These are phyloP conservation scores for Ramaria sp. DNA, from an alignment of 768 basidiomycete genomes.

Conservation along the genomic window DNA sequence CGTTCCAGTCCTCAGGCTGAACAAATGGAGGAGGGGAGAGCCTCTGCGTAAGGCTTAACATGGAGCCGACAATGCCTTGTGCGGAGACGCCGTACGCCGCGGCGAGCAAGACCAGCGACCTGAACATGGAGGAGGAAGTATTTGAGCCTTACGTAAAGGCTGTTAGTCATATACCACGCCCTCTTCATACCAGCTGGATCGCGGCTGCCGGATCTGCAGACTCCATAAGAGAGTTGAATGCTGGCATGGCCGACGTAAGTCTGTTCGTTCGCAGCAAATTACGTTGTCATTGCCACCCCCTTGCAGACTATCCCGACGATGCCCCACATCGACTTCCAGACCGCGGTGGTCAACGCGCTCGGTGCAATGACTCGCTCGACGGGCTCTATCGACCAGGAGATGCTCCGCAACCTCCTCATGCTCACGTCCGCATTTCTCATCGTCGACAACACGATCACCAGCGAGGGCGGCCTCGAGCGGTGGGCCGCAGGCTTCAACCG, in stretches of 20 bases:
- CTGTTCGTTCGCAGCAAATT: neutral
- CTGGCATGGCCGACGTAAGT: neutral
- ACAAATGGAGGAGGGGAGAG: slow-evolving; percentile 51
- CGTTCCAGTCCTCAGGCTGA: slow-evolving; percentile 51
- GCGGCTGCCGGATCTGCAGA: neutral
- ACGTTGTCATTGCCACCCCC: neutral
- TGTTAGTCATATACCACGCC: neutral
- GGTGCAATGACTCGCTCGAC: slow-evolving; percentile 37
- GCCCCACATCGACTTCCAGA: slow-evolving; percentile 47
- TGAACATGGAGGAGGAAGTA: neutral
- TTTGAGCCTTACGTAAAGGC: too few relatives aligned
- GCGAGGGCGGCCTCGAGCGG: slow-evolving; percentile 41
- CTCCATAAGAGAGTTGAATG: too few relatives aligned
- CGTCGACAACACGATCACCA: slow-evolving; percentile 59
- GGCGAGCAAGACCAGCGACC: slow-evolving; percentile 1
- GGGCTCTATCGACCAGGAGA: slow-evolving; percentile 45
- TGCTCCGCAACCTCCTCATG: slow-evolving; percentile 52
- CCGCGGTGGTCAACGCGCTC: slow-evolving; percentile 48
- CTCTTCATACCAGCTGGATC: neutral
- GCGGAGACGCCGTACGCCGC: neutral
- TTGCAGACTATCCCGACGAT: slow-evolving; percentile 6
- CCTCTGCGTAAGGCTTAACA: slow-evolving; percentile 13
- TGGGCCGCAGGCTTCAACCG: slow-evolving; percentile 62
- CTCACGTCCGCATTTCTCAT: slow-evolving; percentile 73
- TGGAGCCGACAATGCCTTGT: slow-evolving; percentile 2